These are phyloP conservation scores for Salvia miltiorrhiza DNA, from an alignment of 257 asterid genomes.

Conservation along the genomic window DNA sequence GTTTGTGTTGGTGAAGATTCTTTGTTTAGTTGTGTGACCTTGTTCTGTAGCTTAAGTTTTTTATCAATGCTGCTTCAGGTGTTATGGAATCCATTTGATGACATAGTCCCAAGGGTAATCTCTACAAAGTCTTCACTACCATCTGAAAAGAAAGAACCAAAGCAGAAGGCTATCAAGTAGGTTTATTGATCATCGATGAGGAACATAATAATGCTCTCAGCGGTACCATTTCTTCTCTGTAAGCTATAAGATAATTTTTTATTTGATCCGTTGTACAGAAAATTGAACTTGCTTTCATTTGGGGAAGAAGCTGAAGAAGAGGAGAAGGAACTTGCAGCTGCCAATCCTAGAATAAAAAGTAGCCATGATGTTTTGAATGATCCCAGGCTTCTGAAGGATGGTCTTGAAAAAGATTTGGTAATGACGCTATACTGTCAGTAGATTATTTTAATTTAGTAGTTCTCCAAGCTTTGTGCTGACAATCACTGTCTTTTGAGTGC, in stretches of 20 bases:
- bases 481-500: slow-evolving; percentile 5
- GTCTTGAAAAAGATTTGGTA: slow-evolving; percentile 48
- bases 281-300: slow-evolving; percentile 90
- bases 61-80: slow-evolving; percentile 45
- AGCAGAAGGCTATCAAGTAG: slow-evolving; percentile 72
- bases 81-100: slow-evolving; percentile 96
- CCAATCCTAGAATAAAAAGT: slow-evolving; percentile 68
- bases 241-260: slow-evolving; percentile 16
- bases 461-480: slow-evolving; percentile 4
- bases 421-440: slow-evolving; percentile 10
- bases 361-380: slow-evolving; percentile 95
- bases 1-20: slow-evolving; percentile 20
- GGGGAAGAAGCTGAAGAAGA: slow-evolving; percentile 99
- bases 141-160: slow-evolving; percentile 49
- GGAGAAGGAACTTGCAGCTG: slow-evolving; percentile 76
- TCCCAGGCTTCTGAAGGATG: slow-evolving; percentile 90
- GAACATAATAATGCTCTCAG: slow-evolving; percentile 8
- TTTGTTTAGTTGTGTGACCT: neutral
- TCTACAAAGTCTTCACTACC: slow-evolving; percentile 42
- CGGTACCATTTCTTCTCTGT: neutral
- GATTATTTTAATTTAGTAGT: slow-evolving; percentile 4
- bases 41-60: slow-evolving; percentile 16
- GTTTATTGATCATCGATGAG: slow-evolving; percentile 23
- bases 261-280: slow-evolving; percentile 43
- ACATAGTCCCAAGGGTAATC: slow-evolving; percentile 67